These are phyloP conservation scores for Asterochloris sp. DNA, from an alignment of 139 green algal species.

Conservation along the genomic window DNA sequence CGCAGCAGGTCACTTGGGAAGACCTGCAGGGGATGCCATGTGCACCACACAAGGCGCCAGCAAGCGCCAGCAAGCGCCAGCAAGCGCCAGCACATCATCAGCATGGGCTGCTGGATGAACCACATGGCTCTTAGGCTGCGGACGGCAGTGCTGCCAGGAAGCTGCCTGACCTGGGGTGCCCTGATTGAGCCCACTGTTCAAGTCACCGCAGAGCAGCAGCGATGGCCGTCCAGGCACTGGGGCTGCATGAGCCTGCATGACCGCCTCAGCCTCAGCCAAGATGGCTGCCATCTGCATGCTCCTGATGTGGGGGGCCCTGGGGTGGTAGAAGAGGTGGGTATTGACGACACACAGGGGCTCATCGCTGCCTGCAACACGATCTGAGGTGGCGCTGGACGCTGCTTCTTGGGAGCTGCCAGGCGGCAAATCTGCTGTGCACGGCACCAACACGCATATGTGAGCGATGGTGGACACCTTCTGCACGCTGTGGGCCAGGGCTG, in stretches of 20 bases:
- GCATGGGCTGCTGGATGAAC: no score
- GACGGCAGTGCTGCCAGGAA: no score
- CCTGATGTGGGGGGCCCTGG: slow-evolving; percentile 80
- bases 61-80: no score
- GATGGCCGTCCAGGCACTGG: slow-evolving; percentile 14
- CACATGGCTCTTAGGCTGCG: no score
- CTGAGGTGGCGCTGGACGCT: neutral
- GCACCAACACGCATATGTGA: neutral
- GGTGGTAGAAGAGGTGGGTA: slow-evolving; percentile 94
- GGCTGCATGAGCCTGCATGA: slow-evolving; percentile 14
- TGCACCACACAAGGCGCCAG: no score
- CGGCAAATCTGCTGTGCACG: neutral
- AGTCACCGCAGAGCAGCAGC: slow-evolving; percentile 78
- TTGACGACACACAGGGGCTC: slow-evolving; percentile 65
- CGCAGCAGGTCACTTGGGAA: no score
- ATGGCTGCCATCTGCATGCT: slow-evolving; percentile 79
- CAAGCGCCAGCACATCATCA: no score
- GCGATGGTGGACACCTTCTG: slow-evolving; percentile 31
- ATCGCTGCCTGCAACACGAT: neutral
- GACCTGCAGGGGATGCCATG: no score
- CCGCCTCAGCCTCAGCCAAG: slow-evolving; percentile 46
- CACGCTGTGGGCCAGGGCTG: slow-evolving; percentile 58
- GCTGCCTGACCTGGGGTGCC: slow-evolving; percentile 62
- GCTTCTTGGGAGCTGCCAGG: neutral
- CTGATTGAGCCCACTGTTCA: slow-evolving; percentile 87